Conservation (phyloP, 495 filamentous ascomycete species). For the Tuber indicum region DNA sequence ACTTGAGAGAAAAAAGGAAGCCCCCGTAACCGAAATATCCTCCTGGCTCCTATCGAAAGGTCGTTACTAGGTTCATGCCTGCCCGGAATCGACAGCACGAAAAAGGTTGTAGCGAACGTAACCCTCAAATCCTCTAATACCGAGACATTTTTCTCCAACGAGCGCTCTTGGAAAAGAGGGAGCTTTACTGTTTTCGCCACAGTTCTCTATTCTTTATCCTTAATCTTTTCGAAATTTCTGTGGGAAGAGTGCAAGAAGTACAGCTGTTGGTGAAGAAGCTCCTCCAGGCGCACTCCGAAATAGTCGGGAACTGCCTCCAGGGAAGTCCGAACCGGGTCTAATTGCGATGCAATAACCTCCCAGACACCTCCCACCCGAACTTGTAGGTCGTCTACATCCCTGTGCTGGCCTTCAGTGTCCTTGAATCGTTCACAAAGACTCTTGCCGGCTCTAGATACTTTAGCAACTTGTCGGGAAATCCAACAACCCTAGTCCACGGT, state of each 20-base stretch:
- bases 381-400: conserved; percentile 41
- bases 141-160: conserved; percentile 41
- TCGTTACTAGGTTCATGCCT: conserved; percentile 38
- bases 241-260: conserved; percentile 41
- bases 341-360: conserved; percentile 39
- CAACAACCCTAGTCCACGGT: no score
- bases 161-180: conserved; percentile 27
- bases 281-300: conserved; percentile 40
- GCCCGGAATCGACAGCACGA: conserved; percentile 43
- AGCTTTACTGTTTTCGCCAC: conserved; percentile 11
- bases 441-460: no score
- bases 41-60: conserved; percentile 4
- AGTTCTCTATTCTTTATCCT: conserved; percentile 13
- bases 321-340: conserved; percentile 43
- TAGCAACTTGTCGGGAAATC: no score
- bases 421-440: no score
- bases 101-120: conserved; percentile 45
- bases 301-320: conserved; percentile 43
- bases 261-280: conserved; percentile 39
- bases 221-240: conserved; percentile 36
- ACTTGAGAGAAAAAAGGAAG: no score
- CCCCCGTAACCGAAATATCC: no score
- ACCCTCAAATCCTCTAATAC: conserved; percentile 46
- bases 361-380: conserved; percentile 44
- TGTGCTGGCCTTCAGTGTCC: no score